Evolutionary conservation across 1,139 yeast genomes (phyloP), one percentile per base, ranked within the genome.

Genomic region (Blastobotrys buckinghamii): DNA sequence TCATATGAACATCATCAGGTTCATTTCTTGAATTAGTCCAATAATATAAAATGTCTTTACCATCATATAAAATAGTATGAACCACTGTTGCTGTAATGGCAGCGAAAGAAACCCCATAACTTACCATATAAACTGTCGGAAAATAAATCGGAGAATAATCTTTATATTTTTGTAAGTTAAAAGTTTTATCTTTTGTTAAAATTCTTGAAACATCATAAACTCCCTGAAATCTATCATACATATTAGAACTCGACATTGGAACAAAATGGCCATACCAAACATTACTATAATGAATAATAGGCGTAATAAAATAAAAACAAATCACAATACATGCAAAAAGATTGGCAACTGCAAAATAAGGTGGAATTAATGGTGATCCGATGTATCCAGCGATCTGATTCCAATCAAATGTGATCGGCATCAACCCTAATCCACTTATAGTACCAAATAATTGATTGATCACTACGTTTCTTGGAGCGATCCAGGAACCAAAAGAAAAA

Each of bases 281-380:
- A 58, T 78, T 78, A 35, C 74, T 62, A 63, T 71, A 79, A 55
- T 76, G 79, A 12, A 79, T 51, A n/a, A 69, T 71, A 3, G 80
- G 73, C 32, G 70, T 67, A 27, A 73, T 59, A 35, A 77, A 59
- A 72, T 75, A 77, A 42, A 71, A 71, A 13, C 76, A 63, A 33
- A 72, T 51, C 13, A 78, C 66, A 45, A 77, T 64, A 17, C 80
- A 74, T 6, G 69, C 57, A 37, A 75, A 68, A 52, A 77, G 72
- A 56, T 82, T 80, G 34, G 74, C 70, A 49, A 77, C 67, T 19
- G 82, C 76, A 47, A 76, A 69, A 45, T 81, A 78, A 29, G 90
- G 89, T 8, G 87, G 84, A 55, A 81, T 74, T 59, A 84, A 72
- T 10, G 90, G 87, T 24, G 84, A 76, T 15, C 82, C 80, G 52